Base-by-base conservation (phyloP, 768 basidiomycete species). In the Pleurotus citrinopileatus region DNA sequence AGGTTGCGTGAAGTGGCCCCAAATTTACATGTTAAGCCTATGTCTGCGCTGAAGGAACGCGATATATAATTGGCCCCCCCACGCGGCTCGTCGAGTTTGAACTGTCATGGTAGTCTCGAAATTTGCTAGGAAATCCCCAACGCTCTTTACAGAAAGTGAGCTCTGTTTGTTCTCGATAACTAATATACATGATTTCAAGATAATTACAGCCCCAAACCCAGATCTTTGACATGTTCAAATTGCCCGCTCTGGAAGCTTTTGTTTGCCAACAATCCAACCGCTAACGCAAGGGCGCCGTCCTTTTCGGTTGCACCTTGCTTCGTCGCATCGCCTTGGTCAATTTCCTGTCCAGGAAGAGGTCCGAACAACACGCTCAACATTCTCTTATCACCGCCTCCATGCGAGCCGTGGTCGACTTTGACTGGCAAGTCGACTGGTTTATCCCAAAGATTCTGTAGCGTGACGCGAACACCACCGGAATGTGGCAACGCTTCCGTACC, bases 291-390 rank as follows among this genome's bases (percentile, higher is more conserved):
- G 5, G 74, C 72, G 7, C 79, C 79, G 55, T 80, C 78, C 42
- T 70, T 63, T 61, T 80, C 76, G 52, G 69, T 77, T 10, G 78
- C 77, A 10, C 71, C 66, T 52, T 79, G 72, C 55, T 75, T 68
- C n/a, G 73, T 68, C 2, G 77, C 76, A 42, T 76, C 75, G 3
- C 74, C 73, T 9, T 63, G 60, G 38, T 78, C 74, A 17, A 65
- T 65, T 12, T 57, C 56, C 43, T 73, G 66, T 1, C 77, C 77
- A n/a, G 75, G 73, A 19, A 64, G 54, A 22, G 79, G 76, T 15
- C 77, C 78, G 57, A 79, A 79, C 25, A 80, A 63, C 19, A 73
- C 71, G 57, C 67, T 76, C 46, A 80, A 60, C 77, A 78, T 76
- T 3, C 76, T 63, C 22, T 65, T 66, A 56, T 81, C 78, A 0